A percentile compares a stretch with the other conserved stretches of the same genome.
phyloP scores from a whole-genome alignment of 345 rosid genomes.

The Arabidopsis arenosa region DNA sequence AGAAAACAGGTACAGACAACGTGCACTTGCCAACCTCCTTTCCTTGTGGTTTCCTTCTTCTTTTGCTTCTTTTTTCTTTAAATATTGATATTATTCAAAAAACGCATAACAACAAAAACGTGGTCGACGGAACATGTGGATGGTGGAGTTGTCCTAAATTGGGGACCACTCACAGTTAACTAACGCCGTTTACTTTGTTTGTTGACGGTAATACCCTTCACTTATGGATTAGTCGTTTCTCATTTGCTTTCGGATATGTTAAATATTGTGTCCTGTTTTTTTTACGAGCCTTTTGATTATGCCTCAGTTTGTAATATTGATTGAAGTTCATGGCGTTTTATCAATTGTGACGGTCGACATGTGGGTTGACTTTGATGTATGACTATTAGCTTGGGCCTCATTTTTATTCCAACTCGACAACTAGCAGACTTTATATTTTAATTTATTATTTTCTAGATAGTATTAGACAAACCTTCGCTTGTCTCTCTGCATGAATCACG shows the following conservation, averaged over 20 bases:
- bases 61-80: background rate
- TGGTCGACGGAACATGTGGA: constrained; percentile 44
- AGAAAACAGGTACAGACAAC: constrained; percentile 25
- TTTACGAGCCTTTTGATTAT: constrained; percentile 9
- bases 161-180: constrained; percentile 31
- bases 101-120: constrained; percentile 47
- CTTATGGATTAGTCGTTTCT: background rate
- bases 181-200: constrained; percentile 31
- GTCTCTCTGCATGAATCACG: constrained; percentile 35
- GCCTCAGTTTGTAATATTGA: background rate
- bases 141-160: constrained; percentile 37
- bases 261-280: background rate
- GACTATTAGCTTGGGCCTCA: background rate
- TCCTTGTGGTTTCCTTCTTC: constrained; percentile 24
- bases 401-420: constrained; percentile 21
- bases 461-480: background rate
- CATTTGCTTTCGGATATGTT: background rate
- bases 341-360: constrained; percentile 39
- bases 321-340: constrained; percentile 1
- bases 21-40: constrained; percentile 28
- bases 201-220: constrained; percentile 16
- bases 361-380: constrained; percentile 34
- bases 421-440: background rate
- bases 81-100: background rate
- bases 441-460: background rate